A percentile compares a stretch with the other conserved stretches of the same genome.
Evolutionary conservation across 2,329 filamentous ascomycete genomes (phyloP).

Genomic region (Aspergillus carbonarius): DNA sequence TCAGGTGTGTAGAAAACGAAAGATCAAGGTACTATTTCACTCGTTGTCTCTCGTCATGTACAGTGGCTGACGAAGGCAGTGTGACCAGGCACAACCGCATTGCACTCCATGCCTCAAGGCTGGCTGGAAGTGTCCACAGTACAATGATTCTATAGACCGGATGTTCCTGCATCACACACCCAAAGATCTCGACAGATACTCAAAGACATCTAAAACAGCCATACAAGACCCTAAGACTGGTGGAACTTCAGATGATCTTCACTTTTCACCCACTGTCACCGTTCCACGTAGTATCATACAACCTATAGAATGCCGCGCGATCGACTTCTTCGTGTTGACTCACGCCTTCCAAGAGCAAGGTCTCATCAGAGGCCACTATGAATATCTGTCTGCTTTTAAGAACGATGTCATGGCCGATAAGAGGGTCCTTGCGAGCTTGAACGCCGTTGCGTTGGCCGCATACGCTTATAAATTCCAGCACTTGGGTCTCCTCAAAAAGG

Average conservation of each 20-base stretch:
- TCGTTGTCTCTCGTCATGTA: neutral
- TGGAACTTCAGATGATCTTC: neutral
- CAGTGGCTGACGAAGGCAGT: neutral
- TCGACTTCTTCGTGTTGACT: constrained; percentile 12
- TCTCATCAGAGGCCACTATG: constrained; percentile 13
- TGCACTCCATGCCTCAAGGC: constrained; percentile 14
- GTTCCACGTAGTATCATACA: neutral
- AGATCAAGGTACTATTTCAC: constrained; percentile 63
- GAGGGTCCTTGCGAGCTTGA: constrained; percentile 5
- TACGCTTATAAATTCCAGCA: constrained; percentile 11
- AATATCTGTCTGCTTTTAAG: constrained; percentile 9
- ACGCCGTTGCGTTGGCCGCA: constrained; percentile 13
- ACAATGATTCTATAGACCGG: constrained; percentile 16
- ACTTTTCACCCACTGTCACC: neutral
- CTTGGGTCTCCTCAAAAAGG: constrained; percentile 4
- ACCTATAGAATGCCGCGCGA: constrained; percentile 4
- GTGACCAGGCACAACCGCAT: constrained; percentile 10
- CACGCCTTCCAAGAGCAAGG: constrained; percentile 14
- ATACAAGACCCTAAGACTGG: too few species aligned
- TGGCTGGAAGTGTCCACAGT: constrained; percentile 18
- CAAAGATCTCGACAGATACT: neutral
- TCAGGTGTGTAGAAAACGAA: constrained; percentile 70
- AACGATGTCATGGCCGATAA: neutral
- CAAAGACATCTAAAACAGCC: too few species aligned
- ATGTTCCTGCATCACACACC: constrained; percentile 13